phyloP scores from a whole-genome alignment of 1,284 basidiomycete species.

The Marasmius fiardii region DNA sequence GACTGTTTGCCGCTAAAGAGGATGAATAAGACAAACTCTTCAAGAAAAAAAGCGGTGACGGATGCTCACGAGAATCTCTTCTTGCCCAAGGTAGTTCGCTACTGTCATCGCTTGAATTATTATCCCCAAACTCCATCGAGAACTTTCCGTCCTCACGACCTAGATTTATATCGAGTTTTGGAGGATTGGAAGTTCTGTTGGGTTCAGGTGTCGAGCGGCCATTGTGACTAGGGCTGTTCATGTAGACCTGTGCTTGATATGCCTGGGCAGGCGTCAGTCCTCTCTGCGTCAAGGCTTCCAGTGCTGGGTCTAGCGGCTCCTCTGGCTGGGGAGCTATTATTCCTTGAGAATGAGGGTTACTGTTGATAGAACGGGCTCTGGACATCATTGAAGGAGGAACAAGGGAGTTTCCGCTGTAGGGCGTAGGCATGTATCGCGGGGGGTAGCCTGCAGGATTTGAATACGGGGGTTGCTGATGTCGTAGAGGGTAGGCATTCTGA shows the following conservation, averaged over 20 bases:
- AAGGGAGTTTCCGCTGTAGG: conserved; percentile 29
- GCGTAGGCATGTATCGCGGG: conserved; percentile 23
- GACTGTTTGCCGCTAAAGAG: conserved; percentile 9
- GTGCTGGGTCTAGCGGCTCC: conserved; percentile 49
- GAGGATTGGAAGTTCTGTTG: conserved; percentile 24
- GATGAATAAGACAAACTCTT: conserved; percentile 18
- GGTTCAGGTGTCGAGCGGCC: conserved; percentile 19
- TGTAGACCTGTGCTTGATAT: conserved; percentile 72
- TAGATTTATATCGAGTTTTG: conserved; percentile 49
- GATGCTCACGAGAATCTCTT: conserved; percentile 32
- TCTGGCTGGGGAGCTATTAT: conserved; percentile 48
- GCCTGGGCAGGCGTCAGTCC: conserved; percentile 74
- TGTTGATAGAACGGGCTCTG: conserved; percentile 51
- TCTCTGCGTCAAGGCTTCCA: conserved; percentile 43
- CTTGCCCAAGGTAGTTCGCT: conserved; percentile 66
- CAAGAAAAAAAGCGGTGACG: background rate
- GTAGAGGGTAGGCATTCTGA: conserved; percentile 7
- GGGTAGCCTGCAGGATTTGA: conserved; percentile 23
- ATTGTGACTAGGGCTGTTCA: conserved; percentile 32
- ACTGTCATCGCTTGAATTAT: conserved; percentile 37
- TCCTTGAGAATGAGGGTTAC: conserved; percentile 37
- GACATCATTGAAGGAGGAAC: conserved; percentile 35
- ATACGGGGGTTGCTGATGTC: conserved; percentile 9
- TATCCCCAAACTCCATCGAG: conserved; percentile 51
- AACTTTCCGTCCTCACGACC: conserved; percentile 53